These are phyloP conservation scores for Datura wrightii DNA, from an alignment of 257 asterid genomes.

Conservation along the genomic window DNA sequence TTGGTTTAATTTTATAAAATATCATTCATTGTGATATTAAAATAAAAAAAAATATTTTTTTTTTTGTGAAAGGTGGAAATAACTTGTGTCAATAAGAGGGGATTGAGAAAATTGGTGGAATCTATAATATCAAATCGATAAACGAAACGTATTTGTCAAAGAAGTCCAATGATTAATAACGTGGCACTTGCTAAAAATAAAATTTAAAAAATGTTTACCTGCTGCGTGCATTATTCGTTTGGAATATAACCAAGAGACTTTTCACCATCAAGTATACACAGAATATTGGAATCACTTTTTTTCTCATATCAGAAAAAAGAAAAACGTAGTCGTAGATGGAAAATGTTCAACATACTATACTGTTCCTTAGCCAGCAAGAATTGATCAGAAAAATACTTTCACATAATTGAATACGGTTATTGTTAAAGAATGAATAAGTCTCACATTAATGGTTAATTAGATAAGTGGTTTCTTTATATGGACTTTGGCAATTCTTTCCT, in stretches of 20 bases:
- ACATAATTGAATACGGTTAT: too few species aligned
- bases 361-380: constrained; percentile 39
- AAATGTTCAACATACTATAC: neutral
- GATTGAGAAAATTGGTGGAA: neutral
- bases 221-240: neutral
- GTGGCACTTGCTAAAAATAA: neutral
- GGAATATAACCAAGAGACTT: neutral
- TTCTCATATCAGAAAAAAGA: neutral
- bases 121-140: neutral
- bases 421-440: neutral
- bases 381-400: neutral
- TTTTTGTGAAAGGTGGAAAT: too few species aligned
- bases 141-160: neutral
- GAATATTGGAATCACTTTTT: constrained; percentile 26
- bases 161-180: constrained; percentile 6
- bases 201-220: neutral
- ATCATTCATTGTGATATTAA: too few species aligned
- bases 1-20: too few species aligned
- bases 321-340: neutral
- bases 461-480: too few species aligned
- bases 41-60: too few species aligned
- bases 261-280: constrained; percentile 6
- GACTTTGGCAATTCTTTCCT: too few species aligned
- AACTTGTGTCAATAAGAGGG: neutral
- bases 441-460: too few species aligned